Conservation (phyloP, 306 rosid species). For the Erythrophleum fordii region DNA sequence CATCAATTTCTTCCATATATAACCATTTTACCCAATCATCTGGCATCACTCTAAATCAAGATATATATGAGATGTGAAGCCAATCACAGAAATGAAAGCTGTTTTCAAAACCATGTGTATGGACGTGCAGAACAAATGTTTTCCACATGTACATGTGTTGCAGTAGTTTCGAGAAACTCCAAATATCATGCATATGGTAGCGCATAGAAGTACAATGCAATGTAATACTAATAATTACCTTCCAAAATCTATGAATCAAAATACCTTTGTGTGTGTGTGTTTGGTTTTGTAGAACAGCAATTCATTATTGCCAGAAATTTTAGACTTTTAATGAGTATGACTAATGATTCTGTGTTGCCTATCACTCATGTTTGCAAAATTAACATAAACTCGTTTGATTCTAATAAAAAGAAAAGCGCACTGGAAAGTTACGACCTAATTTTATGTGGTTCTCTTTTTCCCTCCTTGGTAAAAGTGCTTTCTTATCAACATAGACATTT, state of each 20-base stretch:
- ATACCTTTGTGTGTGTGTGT: too few species aligned
- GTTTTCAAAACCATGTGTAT: not conserved
- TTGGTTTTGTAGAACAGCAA: not conserved
- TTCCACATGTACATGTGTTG: not conserved
- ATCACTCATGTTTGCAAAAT: too few species aligned
- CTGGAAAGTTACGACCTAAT: not conserved
- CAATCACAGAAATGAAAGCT: not conserved
- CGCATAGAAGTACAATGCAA: not conserved
- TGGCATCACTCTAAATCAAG: not conserved
- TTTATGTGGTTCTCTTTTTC: not conserved
- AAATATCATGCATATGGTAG: not conserved
- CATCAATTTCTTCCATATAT: not conserved
- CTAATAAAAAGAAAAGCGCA: not conserved
- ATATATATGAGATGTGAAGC: not conserved
- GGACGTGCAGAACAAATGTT: not conserved
- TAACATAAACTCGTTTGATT: not conserved
- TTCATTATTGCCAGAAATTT: not conserved
- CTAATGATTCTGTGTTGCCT: too few species aligned
- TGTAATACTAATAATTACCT: not conserved
- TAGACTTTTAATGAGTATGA: too few species aligned
- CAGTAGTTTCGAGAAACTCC: not conserved
- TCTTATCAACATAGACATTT: not conserved
- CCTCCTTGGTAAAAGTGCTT: not conserved
- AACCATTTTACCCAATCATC: not conserved
- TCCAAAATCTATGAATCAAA: not conserved